phyloP scores from a whole-genome alignment of 768 basidiomycete genomes.

The Boletus insuetus region DNA sequence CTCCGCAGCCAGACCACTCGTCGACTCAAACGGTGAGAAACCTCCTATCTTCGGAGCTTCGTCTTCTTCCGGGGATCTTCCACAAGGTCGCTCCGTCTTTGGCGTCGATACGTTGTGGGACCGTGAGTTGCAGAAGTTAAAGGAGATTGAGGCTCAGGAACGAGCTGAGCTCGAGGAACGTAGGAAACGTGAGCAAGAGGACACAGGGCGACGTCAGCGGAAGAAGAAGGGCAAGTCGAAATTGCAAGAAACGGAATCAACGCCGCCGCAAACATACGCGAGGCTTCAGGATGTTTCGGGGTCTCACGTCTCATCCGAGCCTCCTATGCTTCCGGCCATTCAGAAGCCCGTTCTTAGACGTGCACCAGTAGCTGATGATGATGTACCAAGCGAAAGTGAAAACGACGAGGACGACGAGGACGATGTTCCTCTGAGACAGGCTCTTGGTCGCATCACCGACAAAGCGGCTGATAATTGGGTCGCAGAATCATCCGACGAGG shows the following conservation, averaged over 20 bases:
- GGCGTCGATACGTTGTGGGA: slow-evolving; percentile 95
- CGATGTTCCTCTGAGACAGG: slow-evolving; percentile 20
- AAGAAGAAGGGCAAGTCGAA: slow-evolving; percentile 45
- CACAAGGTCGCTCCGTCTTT: slow-evolving; percentile 75
- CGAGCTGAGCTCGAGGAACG: slow-evolving; percentile 53
- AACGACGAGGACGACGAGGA: slow-evolving; percentile 43
- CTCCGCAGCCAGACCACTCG: slow-evolving; percentile 63
- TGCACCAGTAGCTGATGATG: slow-evolving; percentile 33
- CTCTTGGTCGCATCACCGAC: slow-evolving; percentile 17
- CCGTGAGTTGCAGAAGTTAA: slow-evolving; percentile 77
- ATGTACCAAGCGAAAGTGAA: slow-evolving; percentile 51
- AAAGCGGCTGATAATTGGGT: slow-evolving; percentile 39
- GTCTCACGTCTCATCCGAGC: slow-evolving; percentile 17
- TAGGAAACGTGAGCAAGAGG: slow-evolving; percentile 44
- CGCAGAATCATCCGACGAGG: slow-evolving; percentile 65
- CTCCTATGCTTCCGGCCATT: slow-evolving; percentile 35
- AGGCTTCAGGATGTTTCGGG: slow-evolving; percentile 34
- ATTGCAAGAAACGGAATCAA: slow-evolving; percentile 40
- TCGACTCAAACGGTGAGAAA: slow-evolving; percentile 53
- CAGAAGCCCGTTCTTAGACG: slow-evolving; percentile 32
- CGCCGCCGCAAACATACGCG: slow-evolving; percentile 22
- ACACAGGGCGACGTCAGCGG: slow-evolving; percentile 35
- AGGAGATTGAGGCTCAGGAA: slow-evolving; percentile 72
- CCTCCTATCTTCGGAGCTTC: slow-evolving; percentile 30
- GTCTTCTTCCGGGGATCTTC: slow-evolving; percentile 32